phyloP scores from a whole-genome alignment of 768 basidiomycete species.

The Phylloporus sp. region DNA sequence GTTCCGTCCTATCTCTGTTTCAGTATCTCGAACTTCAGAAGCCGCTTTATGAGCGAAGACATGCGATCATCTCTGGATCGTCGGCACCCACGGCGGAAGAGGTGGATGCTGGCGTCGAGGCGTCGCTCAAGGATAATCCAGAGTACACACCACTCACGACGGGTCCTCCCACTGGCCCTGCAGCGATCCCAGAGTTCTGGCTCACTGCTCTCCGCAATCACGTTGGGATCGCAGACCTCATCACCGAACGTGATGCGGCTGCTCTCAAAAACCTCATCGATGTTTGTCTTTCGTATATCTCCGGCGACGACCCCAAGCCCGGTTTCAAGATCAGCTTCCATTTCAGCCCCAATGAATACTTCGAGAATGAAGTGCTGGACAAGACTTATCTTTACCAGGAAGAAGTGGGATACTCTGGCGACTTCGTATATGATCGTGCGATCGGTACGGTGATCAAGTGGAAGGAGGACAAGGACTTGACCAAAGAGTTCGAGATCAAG shows the following conservation, averaged over 20 bases:
- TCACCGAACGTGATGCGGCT: constrained; percentile 87
- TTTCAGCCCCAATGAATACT: constrained; percentile 82
- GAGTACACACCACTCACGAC: constrained; percentile 59
- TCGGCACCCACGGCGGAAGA: constrained; percentile 73
- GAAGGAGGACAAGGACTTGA: constrained; percentile 98
- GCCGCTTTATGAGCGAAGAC: constrained; percentile 84
- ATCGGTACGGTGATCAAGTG: constrained; percentile 90
- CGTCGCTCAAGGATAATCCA: constrained; percentile 70
- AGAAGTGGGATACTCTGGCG: constrained; percentile 91
- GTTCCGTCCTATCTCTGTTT: not conserved
- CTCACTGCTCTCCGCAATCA: constrained; percentile 94
- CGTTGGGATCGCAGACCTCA: constrained; percentile 74
- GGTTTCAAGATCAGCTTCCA: constrained; percentile 89
- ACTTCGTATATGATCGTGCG: constrained; percentile 94
- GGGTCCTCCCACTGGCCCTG: constrained; percentile 40
- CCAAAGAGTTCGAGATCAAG: constrained; percentile 96
- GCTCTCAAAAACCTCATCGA: constrained; percentile 83
- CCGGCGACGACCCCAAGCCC: constrained; percentile 59
- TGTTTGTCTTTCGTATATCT: constrained; percentile 73
- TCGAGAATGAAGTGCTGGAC: constrained; percentile 74
- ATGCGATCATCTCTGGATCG: constrained; percentile 76
- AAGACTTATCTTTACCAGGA: constrained; percentile 95
- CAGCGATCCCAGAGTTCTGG: constrained; percentile 90
- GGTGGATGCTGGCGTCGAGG: constrained; percentile 71
- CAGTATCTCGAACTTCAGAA: constrained; percentile 73